Evolutionary conservation across 2,329 filamentous ascomycete species (phyloP).

Genomic region (Sporothrix pallida): DNA sequence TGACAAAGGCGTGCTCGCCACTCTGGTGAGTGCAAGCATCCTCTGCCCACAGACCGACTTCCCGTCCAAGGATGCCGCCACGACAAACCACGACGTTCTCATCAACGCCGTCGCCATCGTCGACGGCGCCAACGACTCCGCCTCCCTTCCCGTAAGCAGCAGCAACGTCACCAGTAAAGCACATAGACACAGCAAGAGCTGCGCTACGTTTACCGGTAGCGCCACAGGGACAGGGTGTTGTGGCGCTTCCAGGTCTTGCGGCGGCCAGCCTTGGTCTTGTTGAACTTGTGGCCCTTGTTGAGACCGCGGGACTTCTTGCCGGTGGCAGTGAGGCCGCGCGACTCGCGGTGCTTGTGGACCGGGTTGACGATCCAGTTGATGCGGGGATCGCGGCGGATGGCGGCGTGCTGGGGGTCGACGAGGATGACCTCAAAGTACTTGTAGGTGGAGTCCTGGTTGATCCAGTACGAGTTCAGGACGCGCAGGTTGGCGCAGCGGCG

Average conservation of each 20-base stretch:
- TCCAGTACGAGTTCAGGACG: constrained; percentile 99
- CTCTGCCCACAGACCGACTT: constrained; percentile 12
- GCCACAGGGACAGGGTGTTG: constrained; percentile 99
- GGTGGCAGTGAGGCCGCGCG: constrained; percentile 93
- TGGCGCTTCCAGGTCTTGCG: constrained; percentile 99
- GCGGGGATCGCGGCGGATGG: constrained; percentile 96
- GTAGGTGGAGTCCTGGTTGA: constrained; percentile 99
- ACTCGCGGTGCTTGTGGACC: constrained; percentile 99
- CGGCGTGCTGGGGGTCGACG: constrained; percentile 99
- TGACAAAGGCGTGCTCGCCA: neutral
- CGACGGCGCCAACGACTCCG: constrained; percentile 28
- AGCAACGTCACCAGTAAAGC: neutral
- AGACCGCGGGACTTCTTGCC: constrained; percentile 99
- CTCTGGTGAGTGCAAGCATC: neutral
- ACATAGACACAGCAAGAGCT: neutral
- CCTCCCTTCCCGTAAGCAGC: constrained; percentile 20
- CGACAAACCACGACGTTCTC: constrained; percentile 34
- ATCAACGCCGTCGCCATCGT: constrained; percentile 34
- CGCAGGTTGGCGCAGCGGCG: constrained; percentile 98
- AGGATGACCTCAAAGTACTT: constrained; percentile 99
- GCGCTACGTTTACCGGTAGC: constrained; percentile 76
- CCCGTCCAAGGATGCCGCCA: constrained; percentile 29
- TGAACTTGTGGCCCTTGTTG: constrained; percentile 99
- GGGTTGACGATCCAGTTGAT: constrained; percentile 99
- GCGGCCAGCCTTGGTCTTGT: constrained; percentile 95